Evolutionary conservation across 768 basidiomycete species (phyloP).

Genomic region (Boletus pseudopeckii): DNA sequence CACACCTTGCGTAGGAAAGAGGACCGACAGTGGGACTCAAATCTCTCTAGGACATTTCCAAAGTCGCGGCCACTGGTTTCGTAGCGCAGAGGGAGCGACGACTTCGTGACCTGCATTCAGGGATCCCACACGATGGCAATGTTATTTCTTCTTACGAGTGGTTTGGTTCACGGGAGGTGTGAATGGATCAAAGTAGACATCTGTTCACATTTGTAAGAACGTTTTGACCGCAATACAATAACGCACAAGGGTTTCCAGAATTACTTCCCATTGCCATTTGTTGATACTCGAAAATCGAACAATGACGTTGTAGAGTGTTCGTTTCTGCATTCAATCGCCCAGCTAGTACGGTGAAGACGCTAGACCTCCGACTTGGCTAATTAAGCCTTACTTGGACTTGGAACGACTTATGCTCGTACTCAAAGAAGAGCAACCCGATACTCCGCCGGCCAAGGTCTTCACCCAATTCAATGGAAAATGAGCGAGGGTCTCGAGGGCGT

Average conservation of each 20-base stretch:
- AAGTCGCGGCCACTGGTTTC: constrained; percentile 38
- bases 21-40: constrained; percentile 49
- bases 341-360: constrained; percentile 37
- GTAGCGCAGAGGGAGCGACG: constrained; percentile 52
- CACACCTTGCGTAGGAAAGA: constrained; percentile 40
- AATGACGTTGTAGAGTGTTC: constrained; percentile 48
- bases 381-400: constrained; percentile 48
- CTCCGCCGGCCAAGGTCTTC: constrained; percentile 43
- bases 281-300: constrained; percentile 55
- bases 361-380: neutral
- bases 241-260: constrained; percentile 58
- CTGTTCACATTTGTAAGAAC: constrained; percentile 33
- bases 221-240: neutral
- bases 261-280: constrained; percentile 60
- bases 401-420: constrained; percentile 67
- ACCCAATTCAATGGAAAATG: constrained; percentile 73
- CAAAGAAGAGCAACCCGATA: constrained; percentile 55
- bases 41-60: constrained; percentile 40
- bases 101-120: constrained; percentile 55
- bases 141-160: constrained; percentile 32
- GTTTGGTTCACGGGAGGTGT: constrained; percentile 63
- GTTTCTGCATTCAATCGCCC: constrained; percentile 54
- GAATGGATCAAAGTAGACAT: constrained; percentile 63
- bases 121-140: constrained; percentile 54
- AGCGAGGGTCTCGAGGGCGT: constrained; percentile 36